These are phyloP conservation scores for Santalum album DNA, from an alignment of 164 flowering plant genomes.

Conservation along the genomic window DNA sequence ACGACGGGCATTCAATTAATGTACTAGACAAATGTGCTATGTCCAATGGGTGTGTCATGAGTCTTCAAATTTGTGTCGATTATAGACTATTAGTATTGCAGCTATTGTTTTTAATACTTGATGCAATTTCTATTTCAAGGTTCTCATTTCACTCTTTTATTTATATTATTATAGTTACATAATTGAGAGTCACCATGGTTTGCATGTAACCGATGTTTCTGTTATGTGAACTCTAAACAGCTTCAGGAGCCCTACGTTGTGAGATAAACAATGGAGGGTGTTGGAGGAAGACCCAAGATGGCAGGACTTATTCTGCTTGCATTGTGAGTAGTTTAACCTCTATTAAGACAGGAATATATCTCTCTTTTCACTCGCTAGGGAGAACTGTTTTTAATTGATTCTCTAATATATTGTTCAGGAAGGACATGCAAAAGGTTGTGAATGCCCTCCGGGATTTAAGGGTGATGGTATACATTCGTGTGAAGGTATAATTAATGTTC, in stretches of 20 bases:
- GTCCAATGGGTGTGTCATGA: too few relatives aligned
- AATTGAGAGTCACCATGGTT: too few relatives aligned
- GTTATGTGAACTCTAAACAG: slow-evolving; percentile 24
- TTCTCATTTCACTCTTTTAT: too few relatives aligned
- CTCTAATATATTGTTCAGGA: slow-evolving; percentile 38
- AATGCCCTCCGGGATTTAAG: slow-evolving; percentile 84
- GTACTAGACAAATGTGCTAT: too few relatives aligned
- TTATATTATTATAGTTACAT: too few relatives aligned
- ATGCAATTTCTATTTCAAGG: too few relatives aligned
- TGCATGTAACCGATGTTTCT: background rate
- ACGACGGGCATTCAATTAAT: too few relatives aligned
- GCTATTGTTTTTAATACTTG: too few relatives aligned
- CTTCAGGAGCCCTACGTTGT: slow-evolving; percentile 81
- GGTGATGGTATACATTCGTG: slow-evolving; percentile 82
- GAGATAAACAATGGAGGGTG: slow-evolving; percentile 95
- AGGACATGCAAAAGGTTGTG: slow-evolving; percentile 55
- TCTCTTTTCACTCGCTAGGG: background rate
- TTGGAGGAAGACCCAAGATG: slow-evolving; percentile 64
- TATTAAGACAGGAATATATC: background rate
- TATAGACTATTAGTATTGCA: too few relatives aligned
- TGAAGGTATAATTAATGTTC: slow-evolving; percentile 50
- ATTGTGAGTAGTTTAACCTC: slow-evolving; percentile 35
- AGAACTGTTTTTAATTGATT: background rate
- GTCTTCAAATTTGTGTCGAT: too few relatives aligned
- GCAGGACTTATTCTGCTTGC: slow-evolving; percentile 78